Base-by-base conservation (phyloP, 2,329 filamentous ascomycete species). In the Pseudogymnoascus sp. region DNA sequence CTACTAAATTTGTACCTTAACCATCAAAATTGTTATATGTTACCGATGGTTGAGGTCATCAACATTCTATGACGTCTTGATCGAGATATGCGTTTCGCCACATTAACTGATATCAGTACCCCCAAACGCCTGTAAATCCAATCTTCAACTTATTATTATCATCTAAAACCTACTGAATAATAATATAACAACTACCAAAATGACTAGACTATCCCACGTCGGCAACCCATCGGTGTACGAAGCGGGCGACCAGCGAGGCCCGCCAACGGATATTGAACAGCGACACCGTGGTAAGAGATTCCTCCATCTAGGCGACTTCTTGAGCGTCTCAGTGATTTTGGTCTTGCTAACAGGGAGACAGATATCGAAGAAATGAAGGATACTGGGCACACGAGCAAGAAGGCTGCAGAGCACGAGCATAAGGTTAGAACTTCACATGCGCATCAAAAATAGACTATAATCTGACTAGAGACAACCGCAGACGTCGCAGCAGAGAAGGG, bases 181-280 rank as follows among this genome's bases (percentile, higher is more conserved):
- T 23, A 60, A 60, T 40, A 40, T 11, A 36, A 21, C 34, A 14
- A 21, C 54, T 45, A 5, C 26, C 51, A 63, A 61, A 39, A 63
- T 63, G 62, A 42, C 36, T 6, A 57, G 61, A 63, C 18, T 47
- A 29, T 73, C 71, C 31, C 71, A 69, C 73, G 88, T 93, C 73
- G 90, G 90, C 69, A 81, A 79, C 74, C 71, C 77, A 67, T 74
- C 76, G 66, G 77, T 91, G 73, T 93, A 95, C 77, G 88, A 93
- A 77, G 86, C 82, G 64, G 87, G 86, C 64, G 90, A 95, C 77
- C 90, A 95, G 80, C 83, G 84, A 70, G 91, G 86, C 74, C 73
- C 77, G 66, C 82, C 84, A 66, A 79, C 82, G 1, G 77, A 82
- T 66, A 68, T 79, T 62, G 72, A 76, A 51, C 67, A 72, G 54